Percentiles rank a stretch among this genome's conserved stretches.
Evolutionary conservation across 2,329 filamentous ascomycete genomes (phyloP).

Genomic region (Zymoseptoria tritici): DNA sequence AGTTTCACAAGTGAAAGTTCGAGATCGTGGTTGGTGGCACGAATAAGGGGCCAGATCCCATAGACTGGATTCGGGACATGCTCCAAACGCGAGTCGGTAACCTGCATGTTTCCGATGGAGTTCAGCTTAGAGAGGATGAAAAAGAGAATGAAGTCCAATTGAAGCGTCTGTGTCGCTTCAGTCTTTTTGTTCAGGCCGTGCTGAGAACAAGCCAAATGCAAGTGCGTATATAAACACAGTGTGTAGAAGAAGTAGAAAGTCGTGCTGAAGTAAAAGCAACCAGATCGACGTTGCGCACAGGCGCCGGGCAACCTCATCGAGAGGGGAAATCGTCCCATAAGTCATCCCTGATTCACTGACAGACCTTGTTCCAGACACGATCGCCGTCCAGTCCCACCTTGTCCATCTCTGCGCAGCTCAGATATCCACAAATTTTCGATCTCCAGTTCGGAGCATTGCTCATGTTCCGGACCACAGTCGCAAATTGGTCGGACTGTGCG

Average conservation of each 20-base stretch:
- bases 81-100: neutral
- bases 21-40: neutral
- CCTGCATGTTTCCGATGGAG: neutral
- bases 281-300: neutral
- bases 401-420: conserved; percentile 16
- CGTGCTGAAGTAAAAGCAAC: neutral
- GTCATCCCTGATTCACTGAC: neutral
- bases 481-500: conserved; percentile 14
- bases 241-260: neutral
- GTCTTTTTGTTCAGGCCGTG: neutral
- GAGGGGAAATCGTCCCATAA: neutral
- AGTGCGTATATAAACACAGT: neutral
- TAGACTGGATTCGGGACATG: neutral
- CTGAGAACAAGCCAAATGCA: neutral
- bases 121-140: neutral
- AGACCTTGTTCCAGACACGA: conserved; percentile 12
- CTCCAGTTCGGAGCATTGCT: conserved; percentile 15
- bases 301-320: neutral
- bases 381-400: conserved; percentile 18
- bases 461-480: conserved; percentile 14
- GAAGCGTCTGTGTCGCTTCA: neutral
- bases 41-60: neutral
- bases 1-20: neutral
- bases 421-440: conserved; percentile 15
- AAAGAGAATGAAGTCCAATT: neutral